Conservation (phyloP, 345 rosid genomes). For the Lepidium africanum region DNA sequence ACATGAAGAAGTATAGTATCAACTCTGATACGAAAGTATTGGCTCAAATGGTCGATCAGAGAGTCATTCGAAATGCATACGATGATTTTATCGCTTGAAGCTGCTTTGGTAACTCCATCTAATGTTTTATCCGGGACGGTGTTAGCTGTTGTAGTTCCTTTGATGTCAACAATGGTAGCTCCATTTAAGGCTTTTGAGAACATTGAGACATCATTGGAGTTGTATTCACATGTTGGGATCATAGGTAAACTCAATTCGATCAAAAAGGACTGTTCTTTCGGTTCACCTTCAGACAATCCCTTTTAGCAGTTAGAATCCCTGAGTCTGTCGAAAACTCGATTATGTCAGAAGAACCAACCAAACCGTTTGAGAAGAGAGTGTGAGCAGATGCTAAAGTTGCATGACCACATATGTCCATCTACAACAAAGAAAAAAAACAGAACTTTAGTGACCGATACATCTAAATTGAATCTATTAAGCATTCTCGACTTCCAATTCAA, state of each 20-base stretch:
- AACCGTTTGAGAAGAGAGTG: conserved; percentile 39
- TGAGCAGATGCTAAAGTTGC: conserved; percentile 82
- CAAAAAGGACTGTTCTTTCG: conserved; percentile 12
- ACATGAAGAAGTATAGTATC: no score
- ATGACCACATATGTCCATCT: conserved; percentile 70
- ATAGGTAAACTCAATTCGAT: conserved; percentile 53
- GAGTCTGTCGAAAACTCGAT: conserved; percentile 61
- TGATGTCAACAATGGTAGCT: conserved; percentile 43
- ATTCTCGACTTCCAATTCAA: no score
- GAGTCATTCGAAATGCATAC: not conserved
- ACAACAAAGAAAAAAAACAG: not conserved
- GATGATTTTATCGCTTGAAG: conserved; percentile 5
- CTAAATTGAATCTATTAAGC: not conserved
- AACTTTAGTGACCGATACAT: no score
- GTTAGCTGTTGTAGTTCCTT: conserved; percentile 30
- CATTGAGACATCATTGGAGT: conserved; percentile 18
- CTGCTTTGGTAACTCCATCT: not conserved
- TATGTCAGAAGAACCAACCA: conserved; percentile 42
- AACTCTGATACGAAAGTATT: no score
- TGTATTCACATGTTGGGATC: conserved; percentile 32
- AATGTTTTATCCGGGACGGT: conserved; percentile 1
- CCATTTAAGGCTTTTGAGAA: conserved; percentile 48
- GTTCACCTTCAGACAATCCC: not conserved
- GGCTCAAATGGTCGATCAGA: no score
- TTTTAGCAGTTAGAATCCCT: conserved; percentile 57